Evolutionary conservation across 1,284 basidiomycete genomes (phyloP), one percentile per base, ranked within the genome.

Genomic region (Cyathus olla): DNA sequence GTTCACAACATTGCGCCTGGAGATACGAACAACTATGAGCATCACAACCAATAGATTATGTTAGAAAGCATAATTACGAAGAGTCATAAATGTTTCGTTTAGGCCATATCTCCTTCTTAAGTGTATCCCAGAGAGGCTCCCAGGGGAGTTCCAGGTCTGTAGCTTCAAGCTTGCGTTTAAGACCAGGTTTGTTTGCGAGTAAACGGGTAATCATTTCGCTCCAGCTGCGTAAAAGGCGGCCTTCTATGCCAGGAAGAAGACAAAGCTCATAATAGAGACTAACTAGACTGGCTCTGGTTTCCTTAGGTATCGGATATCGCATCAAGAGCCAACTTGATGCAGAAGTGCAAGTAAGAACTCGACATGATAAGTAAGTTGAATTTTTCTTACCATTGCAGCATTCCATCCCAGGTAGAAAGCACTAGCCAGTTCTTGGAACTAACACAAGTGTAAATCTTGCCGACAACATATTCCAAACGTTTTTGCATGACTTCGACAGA

Each of bases 231-330:
- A 90, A 82, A 55, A 92, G 81, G 47, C 90, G 87, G 3, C 89
- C 85, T 61, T 95, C 93, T 59, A 95, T 81, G 26, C 93, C 93
- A 11, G 94, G 93, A 2, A 93, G 75, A 28, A 94, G 75, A 65
- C 87, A 87, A 9, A 95, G 78, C 72, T 95, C 91, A 71, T 94
- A 97, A 80, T 95, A 96, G 46, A 97, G 80, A 24, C 85, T 84
- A 19, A 91, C 92, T 49, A 97, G 87, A 69, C 90, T 89, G n/a
- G 91, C 91, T 21, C 95, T 90, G 28, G 88, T 89, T 42, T 87
- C 70, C 58, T 88, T 93, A 50, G 86, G 77, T 72, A 96, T 88
- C 2, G 94, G 94, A 75, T 95, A 96, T 56, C 90, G 90, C 86
- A 95, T 87, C 63, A 91, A 82, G 53, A 95, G 76, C 94, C 95